Percentiles rank a stretch among this genome's conserved stretches.
Evolutionary conservation across 495 filamentous ascomycete species (phyloP).

Genomic region (Xylaria acuta): DNA sequence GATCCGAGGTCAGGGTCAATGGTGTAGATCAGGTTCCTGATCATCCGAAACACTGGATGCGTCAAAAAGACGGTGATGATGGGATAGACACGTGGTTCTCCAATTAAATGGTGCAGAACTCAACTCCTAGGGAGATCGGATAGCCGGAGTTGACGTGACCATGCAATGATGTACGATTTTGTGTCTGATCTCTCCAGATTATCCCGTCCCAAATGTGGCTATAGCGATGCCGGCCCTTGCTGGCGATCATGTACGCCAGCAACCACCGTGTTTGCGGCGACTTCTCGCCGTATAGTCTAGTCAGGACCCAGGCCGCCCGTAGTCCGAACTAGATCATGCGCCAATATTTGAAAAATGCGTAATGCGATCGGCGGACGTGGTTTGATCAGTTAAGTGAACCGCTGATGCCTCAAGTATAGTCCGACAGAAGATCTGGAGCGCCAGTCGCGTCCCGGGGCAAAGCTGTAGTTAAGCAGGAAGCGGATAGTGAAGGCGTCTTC

Average conservation of each 20-base stretch:
- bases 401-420: conserved; percentile 7
- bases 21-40: not conserved
- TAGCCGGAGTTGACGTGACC: conserved; percentile 1
- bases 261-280: not conserved
- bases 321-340: not conserved
- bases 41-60: conserved; percentile 32
- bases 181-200: conserved; percentile 12
- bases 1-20: not conserved
- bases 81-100: conserved; percentile 11
- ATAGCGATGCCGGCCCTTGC: not conserved
- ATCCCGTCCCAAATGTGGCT: not conserved
- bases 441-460: not conserved
- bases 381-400: not conserved
- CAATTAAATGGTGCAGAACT: not conserved
- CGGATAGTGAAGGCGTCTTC: not conserved
- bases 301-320: not conserved
- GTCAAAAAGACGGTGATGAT: conserved; percentile 22
- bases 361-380: not conserved
- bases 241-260: conserved; percentile 15
- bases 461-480: not conserved
- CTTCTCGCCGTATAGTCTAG: not conserved
- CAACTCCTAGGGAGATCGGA: not conserved
- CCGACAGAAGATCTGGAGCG: not conserved
- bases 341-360: not conserved
- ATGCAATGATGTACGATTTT: not conserved